Percentiles rank a stretch among this genome's conserved stretches.
Evolutionary conservation across 805 yeast species (phyloP).

Genomic region (Pichia cabralensis): DNA sequence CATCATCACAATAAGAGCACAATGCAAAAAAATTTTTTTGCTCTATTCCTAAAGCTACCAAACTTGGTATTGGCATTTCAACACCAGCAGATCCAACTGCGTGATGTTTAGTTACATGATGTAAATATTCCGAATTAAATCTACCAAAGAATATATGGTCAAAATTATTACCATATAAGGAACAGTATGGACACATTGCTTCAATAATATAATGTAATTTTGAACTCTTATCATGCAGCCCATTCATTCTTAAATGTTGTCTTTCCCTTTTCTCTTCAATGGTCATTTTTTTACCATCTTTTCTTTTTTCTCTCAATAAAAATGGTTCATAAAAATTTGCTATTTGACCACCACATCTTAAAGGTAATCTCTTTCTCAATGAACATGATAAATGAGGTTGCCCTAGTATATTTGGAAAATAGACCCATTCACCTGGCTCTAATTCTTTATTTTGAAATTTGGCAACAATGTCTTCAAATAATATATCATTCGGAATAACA

Average conservation of each 20-base stretch:
- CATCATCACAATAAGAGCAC: conserved; percentile 16
- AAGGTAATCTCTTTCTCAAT: not conserved
- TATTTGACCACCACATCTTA: conserved; percentile 1
- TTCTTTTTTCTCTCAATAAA: conserved; percentile 14
- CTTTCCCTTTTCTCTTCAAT: not conserved
- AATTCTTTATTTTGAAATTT: not conserved
- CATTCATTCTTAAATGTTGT: conserved; percentile 3
- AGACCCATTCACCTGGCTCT: conserved; percentile 2
- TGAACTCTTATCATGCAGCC: conserved; percentile 8
- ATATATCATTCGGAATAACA: no score
- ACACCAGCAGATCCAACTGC: conserved; percentile 24
- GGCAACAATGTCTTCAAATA: not conserved
- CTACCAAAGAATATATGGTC: conserved; percentile 17
- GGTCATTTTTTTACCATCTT: not conserved
- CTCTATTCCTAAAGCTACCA: conserved; percentile 13
- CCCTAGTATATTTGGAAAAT: conserved; percentile 1
- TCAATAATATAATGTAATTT: conserved; percentile 15
- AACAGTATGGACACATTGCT: conserved; percentile 24
- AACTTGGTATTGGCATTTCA: conserved; percentile 17
- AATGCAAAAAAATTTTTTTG: conserved; percentile 15
- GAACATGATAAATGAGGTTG: conserved; percentile 2
- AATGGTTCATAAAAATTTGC: conserved; percentile 10
- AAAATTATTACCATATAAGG: conserved; percentile 2
- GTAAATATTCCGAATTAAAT: conserved; percentile 23
- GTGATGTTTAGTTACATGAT: conserved; percentile 26